Conservation (phyloP, 495 filamentous ascomycete species). For the Aspergillus sclerotioniger region DNA sequence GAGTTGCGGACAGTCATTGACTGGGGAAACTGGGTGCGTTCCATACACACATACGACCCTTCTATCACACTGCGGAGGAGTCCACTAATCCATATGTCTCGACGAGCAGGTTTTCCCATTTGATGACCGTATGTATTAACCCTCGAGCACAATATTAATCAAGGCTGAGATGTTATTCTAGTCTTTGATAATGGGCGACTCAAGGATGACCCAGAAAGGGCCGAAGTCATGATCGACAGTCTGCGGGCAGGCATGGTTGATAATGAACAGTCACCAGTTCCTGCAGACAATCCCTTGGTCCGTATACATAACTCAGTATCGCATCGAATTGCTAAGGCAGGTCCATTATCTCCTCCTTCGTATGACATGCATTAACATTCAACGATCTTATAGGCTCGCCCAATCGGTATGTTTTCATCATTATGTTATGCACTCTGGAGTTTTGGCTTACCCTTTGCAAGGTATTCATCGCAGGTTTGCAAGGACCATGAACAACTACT, state of each 20-base stretch:
- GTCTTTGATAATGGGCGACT: constrained; percentile 33
- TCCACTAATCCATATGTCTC: not conserved
- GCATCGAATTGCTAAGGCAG: constrained; percentile 15
- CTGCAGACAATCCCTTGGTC: constrained; percentile 13
- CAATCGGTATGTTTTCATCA: constrained; percentile 9
- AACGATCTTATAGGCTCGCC: constrained; percentile 5
- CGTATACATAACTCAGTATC: constrained; percentile 22
- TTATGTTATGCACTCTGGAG: not conserved
- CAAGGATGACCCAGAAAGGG: constrained; percentile 22
- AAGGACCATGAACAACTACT: constrained; percentile 26
- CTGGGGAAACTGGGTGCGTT: constrained; percentile 34
- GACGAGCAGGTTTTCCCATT: constrained; percentile 25
- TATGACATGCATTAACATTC: not conserved
- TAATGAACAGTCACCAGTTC: not conserved
- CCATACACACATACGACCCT: not conserved
- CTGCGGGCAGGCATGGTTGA: constrained; percentile 22
- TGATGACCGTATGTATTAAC: constrained; percentile 23
- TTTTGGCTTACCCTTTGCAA: not conserved
- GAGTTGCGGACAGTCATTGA: constrained; percentile 29
- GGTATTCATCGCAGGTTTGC: constrained; percentile 27
- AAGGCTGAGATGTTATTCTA: constrained; percentile 7
- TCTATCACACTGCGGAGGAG: not conserved
- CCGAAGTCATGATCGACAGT: constrained; percentile 21
- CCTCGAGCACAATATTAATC: not conserved
- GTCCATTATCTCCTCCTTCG: not conserved